phyloP scores from a whole-genome alignment of 2,329 filamentous ascomycete species.

The Aspergillus fischeri region DNA sequence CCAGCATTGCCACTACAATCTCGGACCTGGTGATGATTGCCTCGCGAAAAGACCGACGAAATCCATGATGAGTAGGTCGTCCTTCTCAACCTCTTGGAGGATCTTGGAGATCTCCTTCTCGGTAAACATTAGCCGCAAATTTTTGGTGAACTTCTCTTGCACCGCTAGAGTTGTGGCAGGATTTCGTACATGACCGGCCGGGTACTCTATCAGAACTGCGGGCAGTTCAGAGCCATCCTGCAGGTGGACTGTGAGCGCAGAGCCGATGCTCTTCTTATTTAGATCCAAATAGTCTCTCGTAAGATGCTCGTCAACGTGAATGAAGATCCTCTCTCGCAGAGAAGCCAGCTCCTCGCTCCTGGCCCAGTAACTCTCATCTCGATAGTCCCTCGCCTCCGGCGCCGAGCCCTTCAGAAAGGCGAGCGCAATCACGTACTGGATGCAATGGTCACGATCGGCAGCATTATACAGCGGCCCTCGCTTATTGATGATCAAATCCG shows the following conservation, averaged over 20 bases:
- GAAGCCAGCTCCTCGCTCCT: constrained; percentile 13
- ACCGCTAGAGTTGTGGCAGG: constrained; percentile 8
- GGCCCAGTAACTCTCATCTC: constrained; percentile 24
- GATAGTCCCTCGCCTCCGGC: constrained; percentile 25
- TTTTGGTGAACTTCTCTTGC: constrained; percentile 14
- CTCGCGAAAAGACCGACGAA: constrained; percentile 16
- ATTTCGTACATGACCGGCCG: constrained; percentile 27
- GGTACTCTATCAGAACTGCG: constrained; percentile 37
- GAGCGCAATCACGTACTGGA: constrained; percentile 33
- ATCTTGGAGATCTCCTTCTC: constrained; percentile 10
- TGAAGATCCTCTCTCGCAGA: constrained; percentile 22
- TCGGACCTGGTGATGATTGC: not conserved
- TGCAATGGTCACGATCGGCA: constrained; percentile 36
- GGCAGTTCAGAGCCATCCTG: constrained; percentile 19
- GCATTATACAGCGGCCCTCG: constrained; percentile 21
- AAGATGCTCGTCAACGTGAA: constrained; percentile 24
- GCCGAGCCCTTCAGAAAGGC: constrained; percentile 27
- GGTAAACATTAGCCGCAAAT: constrained; percentile 18
- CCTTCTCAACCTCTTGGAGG: constrained; percentile 8
- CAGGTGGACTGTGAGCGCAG: constrained; percentile 24
- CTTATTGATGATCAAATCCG: constrained; percentile 33
- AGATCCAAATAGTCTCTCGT: constrained; percentile 28
- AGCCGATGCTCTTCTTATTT: constrained; percentile 23
- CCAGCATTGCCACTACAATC: constrained; percentile 4
- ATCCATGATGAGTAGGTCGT: constrained; percentile 8